Conservation (phyloP, 306 rosid genomes). For the Rosa lucieae region DNA sequence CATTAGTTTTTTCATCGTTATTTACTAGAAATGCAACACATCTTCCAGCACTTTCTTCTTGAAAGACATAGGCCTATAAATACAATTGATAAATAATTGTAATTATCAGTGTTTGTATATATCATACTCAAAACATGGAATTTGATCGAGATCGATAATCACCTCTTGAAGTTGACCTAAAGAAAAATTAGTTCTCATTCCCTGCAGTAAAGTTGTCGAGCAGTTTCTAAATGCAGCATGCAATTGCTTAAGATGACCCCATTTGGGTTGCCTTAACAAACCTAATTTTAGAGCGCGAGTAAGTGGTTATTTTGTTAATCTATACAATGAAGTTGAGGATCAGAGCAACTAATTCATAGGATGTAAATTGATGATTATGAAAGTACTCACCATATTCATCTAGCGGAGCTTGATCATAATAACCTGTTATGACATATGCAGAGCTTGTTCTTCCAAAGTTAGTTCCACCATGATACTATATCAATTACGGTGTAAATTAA, state of each 20-base stretch:
- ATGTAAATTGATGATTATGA: background rate
- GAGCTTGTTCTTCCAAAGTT: slow-evolving; percentile 68
- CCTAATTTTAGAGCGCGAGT: slow-evolving; percentile 34
- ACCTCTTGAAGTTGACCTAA: slow-evolving; percentile 60
- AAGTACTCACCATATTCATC: slow-evolving; percentile 65
- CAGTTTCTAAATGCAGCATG: slow-evolving; percentile 59
- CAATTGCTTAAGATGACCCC: slow-evolving; percentile 66
- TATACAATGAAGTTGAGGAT: background rate
- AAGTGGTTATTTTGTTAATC: background rate
- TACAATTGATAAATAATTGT: background rate
- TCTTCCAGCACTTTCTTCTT: slow-evolving; percentile 44
- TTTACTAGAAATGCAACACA: slow-evolving; percentile 72
- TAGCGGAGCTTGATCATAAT: slow-evolving; percentile 75
- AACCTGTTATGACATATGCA: slow-evolving; percentile 49
- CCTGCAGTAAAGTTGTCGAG: slow-evolving; percentile 55
- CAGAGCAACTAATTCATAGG: background rate
- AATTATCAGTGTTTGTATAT: background rate
- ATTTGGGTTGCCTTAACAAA: slow-evolving; percentile 67
- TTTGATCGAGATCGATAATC: background rate
- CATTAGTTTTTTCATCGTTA: slow-evolving; percentile 26
- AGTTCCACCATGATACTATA: slow-evolving; percentile 80
- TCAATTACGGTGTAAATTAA: background rate
- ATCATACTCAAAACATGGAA: background rate
- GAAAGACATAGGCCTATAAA: slow-evolving; percentile 51
- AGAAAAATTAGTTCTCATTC: slow-evolving; percentile 45